phyloP scores from a whole-genome alignment of 257 asterid species.

The Voacanga thouarsii region DNA sequence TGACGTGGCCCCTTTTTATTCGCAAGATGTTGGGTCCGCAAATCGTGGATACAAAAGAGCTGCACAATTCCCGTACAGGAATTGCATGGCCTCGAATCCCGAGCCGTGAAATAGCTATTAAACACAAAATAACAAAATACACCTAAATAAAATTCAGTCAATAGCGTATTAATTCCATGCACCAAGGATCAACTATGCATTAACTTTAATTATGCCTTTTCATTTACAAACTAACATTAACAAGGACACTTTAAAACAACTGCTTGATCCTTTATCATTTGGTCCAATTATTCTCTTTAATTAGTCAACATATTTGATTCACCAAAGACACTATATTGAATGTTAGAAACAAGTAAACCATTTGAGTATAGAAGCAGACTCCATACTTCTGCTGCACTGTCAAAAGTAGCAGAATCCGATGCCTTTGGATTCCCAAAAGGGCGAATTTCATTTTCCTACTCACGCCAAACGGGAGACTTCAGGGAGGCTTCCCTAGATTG shows the following conservation, averaged over 20 bases:
- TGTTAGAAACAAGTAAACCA: neutral
- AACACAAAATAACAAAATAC: neutral
- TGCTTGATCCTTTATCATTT: neutral
- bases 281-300: neutral
- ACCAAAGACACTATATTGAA: neutral
- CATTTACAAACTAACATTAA: neutral
- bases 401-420: conserved; percentile 98
- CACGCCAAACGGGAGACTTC: conserved; percentile 96
- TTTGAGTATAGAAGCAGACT: conserved; percentile 3
- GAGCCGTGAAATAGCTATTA: neutral
- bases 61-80: too few relatives aligned
- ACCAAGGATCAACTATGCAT: neutral
- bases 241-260: neutral
- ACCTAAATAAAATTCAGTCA: neutral
- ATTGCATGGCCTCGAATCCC: too few relatives aligned
- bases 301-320: neutral
- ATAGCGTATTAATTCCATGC: neutral
- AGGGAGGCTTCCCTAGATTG: conserved; percentile 93
- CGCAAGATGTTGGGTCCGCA: too few relatives aligned
- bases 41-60: too few relatives aligned
- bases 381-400: conserved; percentile 93
- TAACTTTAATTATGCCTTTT: neutral
- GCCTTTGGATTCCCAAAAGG: conserved; percentile 98
- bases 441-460: conserved; percentile 90
- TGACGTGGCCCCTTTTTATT: too few relatives aligned